A percentile compares a stretch with the other conserved stretches of the same genome.
These are phyloP conservation scores for Basidiobolus meristosporus DNA, from an alignment of 371 early-diverging fungal genomes.

Conservation along the genomic window DNA sequence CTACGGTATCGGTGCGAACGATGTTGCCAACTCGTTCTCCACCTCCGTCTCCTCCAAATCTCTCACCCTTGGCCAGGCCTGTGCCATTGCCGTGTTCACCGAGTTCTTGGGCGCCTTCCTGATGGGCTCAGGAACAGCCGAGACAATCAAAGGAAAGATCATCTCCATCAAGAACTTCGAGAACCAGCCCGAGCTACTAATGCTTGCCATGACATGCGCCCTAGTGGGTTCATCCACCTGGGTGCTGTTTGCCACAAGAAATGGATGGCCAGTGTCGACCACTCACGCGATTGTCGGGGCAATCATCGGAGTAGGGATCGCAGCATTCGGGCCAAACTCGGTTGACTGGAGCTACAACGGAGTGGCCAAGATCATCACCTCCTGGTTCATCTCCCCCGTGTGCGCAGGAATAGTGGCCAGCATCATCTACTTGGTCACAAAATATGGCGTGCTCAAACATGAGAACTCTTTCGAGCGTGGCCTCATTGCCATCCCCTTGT, in stretches of 20 bases:
- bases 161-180: constrained; percentile 24
- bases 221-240: constrained; percentile 55
- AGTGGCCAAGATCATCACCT: constrained; percentile 45
- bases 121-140: constrained; percentile 52
- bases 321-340: constrained; percentile 39
- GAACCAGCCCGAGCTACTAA: constrained; percentile 43
- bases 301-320: constrained; percentile 59
- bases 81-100: constrained; percentile 60
- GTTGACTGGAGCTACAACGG: constrained; percentile 55
- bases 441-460: constrained; percentile 33
- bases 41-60: constrained; percentile 68
- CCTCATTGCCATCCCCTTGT: constrained; percentile 55
- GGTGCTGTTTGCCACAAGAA: constrained; percentile 57
- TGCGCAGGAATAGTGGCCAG: constrained; percentile 43
- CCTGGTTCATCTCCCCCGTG: constrained; percentile 62
- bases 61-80: constrained; percentile 50
- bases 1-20: constrained; percentile 70
- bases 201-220: constrained; percentile 70
- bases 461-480: constrained; percentile 55
- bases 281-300: constrained; percentile 63
- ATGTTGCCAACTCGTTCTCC: constrained; percentile 77
- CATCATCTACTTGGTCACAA: constrained; percentile 39
- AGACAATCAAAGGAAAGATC: constrained; percentile 59
- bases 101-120: constrained; percentile 72
- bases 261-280: constrained; percentile 41